These are phyloP conservation scores for Baorangia bicolor DNA, from an alignment of 768 basidiomycete species.

Conservation along the genomic window DNA sequence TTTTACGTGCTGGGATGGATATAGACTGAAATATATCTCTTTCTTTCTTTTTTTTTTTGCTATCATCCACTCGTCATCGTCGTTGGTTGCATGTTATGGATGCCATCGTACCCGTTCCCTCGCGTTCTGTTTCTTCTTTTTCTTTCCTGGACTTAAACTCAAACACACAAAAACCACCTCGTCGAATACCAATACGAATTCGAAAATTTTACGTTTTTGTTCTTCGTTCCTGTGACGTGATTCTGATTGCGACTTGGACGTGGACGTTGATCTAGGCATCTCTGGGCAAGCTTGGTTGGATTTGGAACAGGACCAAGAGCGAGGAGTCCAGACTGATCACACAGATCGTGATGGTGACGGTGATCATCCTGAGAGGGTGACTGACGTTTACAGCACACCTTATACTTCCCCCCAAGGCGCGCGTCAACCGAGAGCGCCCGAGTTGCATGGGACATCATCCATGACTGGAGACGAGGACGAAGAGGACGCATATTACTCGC, in stretches of 20 bases:
- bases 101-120: constrained; percentile 8
- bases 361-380: constrained; percentile 5
- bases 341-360: neutral
- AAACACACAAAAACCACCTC: constrained; percentile 5
- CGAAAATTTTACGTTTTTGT: constrained; percentile 9
- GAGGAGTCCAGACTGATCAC: neutral
- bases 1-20: constrained; percentile 41
- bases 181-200: constrained; percentile 15
- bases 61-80: constrained; percentile 27
- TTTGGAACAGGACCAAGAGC: neutral
- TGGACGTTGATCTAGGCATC: constrained; percentile 1
- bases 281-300: neutral
- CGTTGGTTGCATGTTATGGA: constrained; percentile 14
- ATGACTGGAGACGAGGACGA: constrained; percentile 32
- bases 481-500: constrained; percentile 34
- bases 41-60: constrained; percentile 42
- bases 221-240: constrained; percentile 10
- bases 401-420: constrained; percentile 18
- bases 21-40: constrained; percentile 81
- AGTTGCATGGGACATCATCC: constrained; percentile 8
- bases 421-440: constrained; percentile 3
- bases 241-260: constrained; percentile 4
- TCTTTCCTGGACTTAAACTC: neutral
- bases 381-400: constrained; percentile 27
- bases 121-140: neutral